phyloP scores from a whole-genome alignment of 2,329 filamentous ascomycete species.

The Aspergillus vadensis region DNA sequence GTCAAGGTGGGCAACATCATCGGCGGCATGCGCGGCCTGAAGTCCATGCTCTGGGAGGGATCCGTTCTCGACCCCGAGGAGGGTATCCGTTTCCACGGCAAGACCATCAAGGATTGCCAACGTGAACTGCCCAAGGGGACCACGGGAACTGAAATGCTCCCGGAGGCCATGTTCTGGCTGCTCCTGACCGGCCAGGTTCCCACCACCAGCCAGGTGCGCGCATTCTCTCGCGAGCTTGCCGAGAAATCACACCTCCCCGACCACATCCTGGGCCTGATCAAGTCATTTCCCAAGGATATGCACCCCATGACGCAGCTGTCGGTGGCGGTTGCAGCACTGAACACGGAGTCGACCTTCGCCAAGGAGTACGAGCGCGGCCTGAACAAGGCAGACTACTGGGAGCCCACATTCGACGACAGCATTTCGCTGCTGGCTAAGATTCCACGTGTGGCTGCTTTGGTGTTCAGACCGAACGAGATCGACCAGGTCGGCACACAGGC shows the following conservation, averaged over 20 bases:
- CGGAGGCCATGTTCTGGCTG: conserved; percentile 99
- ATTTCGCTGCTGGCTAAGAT: conserved; percentile 95
- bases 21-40: conserved; percentile 95
- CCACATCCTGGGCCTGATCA: conserved; percentile 84
- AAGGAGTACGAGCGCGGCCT: conserved; percentile 88
- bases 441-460: conserved; percentile 93
- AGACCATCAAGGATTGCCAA: conserved; percentile 98
- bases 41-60: conserved; percentile 98
- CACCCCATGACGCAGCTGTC: conserved; percentile 99
- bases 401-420: conserved; percentile 93
- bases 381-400: conserved; percentile 98
- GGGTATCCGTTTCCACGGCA: conserved; percentile 96
- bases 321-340: conserved; percentile 91
- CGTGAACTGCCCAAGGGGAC: conserved; percentile 88
- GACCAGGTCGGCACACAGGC: conserved; percentile 72
- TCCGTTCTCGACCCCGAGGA: conserved; percentile 95
- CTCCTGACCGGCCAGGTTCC: conserved; percentile 92
- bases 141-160: conserved; percentile 90
- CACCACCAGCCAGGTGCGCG: conserved; percentile 75
- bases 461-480: conserved; percentile 84
- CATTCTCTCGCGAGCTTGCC: conserved; percentile 81
- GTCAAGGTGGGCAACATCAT: conserved; percentile 93
- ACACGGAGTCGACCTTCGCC: conserved; percentile 91
- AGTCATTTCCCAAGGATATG: conserved; percentile 82
- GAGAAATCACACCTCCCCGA: conserved; percentile 79